Evolutionary conservation across 2,329 filamentous ascomycete species (phyloP).

Genomic region (Thermoascus crustaceus): DNA sequence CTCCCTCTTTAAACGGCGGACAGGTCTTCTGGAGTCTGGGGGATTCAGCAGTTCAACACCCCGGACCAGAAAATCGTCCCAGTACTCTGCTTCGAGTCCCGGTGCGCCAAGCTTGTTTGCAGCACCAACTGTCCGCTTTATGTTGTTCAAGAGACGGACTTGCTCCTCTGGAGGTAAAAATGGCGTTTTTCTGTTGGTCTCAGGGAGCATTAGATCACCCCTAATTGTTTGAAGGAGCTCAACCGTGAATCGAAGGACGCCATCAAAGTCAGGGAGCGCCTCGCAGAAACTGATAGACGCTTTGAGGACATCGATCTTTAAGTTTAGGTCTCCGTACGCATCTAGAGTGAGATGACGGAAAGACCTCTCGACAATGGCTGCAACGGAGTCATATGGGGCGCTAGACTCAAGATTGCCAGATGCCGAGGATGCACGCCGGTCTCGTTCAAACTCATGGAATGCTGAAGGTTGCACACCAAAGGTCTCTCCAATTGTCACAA

Average conservation of each 20-base stretch:
- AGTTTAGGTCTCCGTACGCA: slow-evolving; percentile 63
- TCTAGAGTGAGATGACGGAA: slow-evolving; percentile 39
- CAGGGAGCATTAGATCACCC: slow-evolving; percentile 66
- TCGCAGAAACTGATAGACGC: slow-evolving; percentile 93
- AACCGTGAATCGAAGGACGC: slow-evolving; percentile 80
- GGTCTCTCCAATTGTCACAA: slow-evolving; percentile 30
- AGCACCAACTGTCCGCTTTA: slow-evolving; percentile 73
- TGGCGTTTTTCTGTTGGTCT: slow-evolving; percentile 61
- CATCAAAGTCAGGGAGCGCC: slow-evolving; percentile 82
- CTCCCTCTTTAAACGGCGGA: slow-evolving; percentile 53
- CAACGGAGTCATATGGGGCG: slow-evolving; percentile 27
- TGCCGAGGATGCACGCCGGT: slow-evolving; percentile 14
- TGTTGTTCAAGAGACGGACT: slow-evolving; percentile 71
- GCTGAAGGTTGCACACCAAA: slow-evolving; percentile 34
- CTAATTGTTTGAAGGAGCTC: slow-evolving; percentile 68
- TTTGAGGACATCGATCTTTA: slow-evolving; percentile 80
- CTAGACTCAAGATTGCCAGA: slow-evolving; percentile 10
- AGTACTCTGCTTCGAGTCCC: slow-evolving; percentile 73
- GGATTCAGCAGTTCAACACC: slow-evolving; percentile 62
- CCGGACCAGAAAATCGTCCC: slow-evolving; percentile 91
- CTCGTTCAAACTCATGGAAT: slow-evolving; percentile 26
- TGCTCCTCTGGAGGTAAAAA: slow-evolving; percentile 75
- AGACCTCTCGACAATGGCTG: slow-evolving; percentile 36
- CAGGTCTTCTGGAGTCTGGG: slow-evolving; percentile 52
- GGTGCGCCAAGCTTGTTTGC: slow-evolving; percentile 65